A percentile compares a stretch with the other conserved stretches of the same genome.
These are phyloP conservation scores for Diutina pseudorugosa DNA, from an alignment of 1,139 yeast genomes.

Conservation along the genomic window DNA sequence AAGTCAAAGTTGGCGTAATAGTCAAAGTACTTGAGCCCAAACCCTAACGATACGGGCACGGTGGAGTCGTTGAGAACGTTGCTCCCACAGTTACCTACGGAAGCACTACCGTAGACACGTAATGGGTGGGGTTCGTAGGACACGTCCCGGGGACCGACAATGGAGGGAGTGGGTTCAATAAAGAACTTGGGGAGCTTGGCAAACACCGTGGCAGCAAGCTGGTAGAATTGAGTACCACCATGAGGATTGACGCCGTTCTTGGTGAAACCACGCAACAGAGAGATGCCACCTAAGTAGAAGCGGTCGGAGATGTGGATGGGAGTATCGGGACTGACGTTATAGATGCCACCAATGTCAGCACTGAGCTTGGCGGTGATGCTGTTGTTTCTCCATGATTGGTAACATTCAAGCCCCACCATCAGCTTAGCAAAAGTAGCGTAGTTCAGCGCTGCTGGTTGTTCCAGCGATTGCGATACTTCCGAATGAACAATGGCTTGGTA, in stretches of 20 bases:
- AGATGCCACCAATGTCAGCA: constrained; percentile 25
- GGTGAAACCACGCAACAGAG: constrained; percentile 26
- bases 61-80: constrained; percentile 15
- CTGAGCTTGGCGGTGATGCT: constrained; percentile 24
- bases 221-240: constrained; percentile 33
- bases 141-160: constrained; percentile 7
- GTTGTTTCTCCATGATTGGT: constrained; percentile 26
- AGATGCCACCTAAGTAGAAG: constrained; percentile 36
- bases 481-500: constrained; percentile 12
- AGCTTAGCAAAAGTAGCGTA: constrained; percentile 17
- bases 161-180: constrained; percentile 6
- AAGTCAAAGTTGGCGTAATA: constrained; percentile 36
- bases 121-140: constrained; percentile 22
- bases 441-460: constrained; percentile 16
- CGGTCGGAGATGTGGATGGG: constrained; percentile 34
- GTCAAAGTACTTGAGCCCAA: constrained; percentile 31
- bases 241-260: constrained; percentile 23
- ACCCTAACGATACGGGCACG: constrained; percentile 17
- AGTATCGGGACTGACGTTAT: constrained; percentile 10
- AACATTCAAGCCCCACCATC: constrained; percentile 17
- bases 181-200: constrained; percentile 25
- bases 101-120: constrained; percentile 27
- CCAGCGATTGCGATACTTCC: constrained; percentile 20
- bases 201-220: constrained; percentile 21
- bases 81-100: constrained; percentile 23